These are phyloP conservation scores for Symmetrospora coprosmae DNA, from an alignment of 768 basidiomycete species.

Conservation along the genomic window DNA sequence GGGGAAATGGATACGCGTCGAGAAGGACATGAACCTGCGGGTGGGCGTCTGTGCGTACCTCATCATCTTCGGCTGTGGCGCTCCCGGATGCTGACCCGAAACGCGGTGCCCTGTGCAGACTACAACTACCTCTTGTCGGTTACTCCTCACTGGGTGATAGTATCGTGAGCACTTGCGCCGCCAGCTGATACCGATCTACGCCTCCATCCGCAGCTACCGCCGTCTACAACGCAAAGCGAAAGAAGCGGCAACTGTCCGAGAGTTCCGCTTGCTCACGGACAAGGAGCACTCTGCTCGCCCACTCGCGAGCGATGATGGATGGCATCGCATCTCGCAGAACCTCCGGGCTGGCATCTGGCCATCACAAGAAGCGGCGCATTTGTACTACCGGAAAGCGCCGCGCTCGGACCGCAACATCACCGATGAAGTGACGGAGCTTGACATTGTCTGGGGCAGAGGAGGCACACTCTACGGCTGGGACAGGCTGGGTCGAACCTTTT, in stretches of 20 bases:
- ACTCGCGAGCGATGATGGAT: background rate
- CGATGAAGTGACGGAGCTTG: slow-evolving; percentile 19
- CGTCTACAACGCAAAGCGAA: background rate
- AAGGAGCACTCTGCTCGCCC: background rate
- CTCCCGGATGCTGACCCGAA: too few species aligned
- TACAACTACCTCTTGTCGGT: slow-evolving; percentile 9
- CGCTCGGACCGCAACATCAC: background rate
- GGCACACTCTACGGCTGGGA: slow-evolving; percentile 7
- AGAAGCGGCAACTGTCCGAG: slow-evolving; percentile 3
- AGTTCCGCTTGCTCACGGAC: slow-evolving; percentile 4
- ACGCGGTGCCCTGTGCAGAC: too few species aligned
- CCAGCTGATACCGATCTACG: too few species aligned
- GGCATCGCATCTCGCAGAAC: slow-evolving; percentile 7
- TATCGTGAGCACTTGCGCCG: too few species aligned
- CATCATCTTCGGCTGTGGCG: slow-evolving; percentile 39
- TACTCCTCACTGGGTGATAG: too few species aligned
- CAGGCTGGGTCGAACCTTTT: slow-evolving; percentile 31
- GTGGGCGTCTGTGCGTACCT: slow-evolving; percentile 48
- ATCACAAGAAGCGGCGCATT: slow-evolving; percentile 1
- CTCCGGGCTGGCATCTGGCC: slow-evolving; percentile 10
- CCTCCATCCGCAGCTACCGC: slow-evolving; percentile 15
- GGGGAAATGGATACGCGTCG: slow-evolving; percentile 75
- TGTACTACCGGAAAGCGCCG: slow-evolving; percentile 12
- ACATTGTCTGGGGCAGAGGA: slow-evolving; percentile 12
- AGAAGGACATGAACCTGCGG: slow-evolving; percentile 60